Percentiles rank a stretch among this genome's conserved stretches.
Evolutionary conservation across 73 alveolate genomes (phyloP).

Genomic region (Paraurostyla sp.): DNA sequence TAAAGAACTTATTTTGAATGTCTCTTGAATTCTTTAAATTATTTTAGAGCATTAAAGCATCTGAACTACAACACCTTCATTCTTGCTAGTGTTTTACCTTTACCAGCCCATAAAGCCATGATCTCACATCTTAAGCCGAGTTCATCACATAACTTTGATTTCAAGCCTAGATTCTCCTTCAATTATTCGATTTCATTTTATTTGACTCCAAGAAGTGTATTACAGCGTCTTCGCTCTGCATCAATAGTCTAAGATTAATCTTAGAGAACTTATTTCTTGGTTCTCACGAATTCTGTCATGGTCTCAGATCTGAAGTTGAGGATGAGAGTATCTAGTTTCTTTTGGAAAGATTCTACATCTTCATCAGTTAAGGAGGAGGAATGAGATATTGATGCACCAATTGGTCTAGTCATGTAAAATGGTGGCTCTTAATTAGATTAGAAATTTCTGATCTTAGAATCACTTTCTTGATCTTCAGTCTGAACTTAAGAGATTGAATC

Average conservation of each 20-base stretch:
- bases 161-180: conserved; percentile 91
- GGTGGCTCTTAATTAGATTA: background rate
- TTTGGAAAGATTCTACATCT: conserved; percentile 96
- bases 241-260: conserved; percentile 94
- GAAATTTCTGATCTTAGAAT: background rate
- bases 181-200: conserved; percentile 93
- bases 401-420: background rate
- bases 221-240: conserved; percentile 93
- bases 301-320: conserved; percentile 95
- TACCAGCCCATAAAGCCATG: conserved; percentile 76
- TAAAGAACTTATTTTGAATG: conserved; percentile 63
- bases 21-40: conserved; percentile 68
- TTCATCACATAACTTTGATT: conserved; percentile 70
- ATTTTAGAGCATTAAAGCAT: conserved; percentile 71
- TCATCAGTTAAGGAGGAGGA: conserved; percentile 13
- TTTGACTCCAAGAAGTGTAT: conserved; percentile 90
- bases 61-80: conserved; percentile 57
- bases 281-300: conserved; percentile 94
- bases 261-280: conserved; percentile 91
- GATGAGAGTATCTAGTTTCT: conserved; percentile 92
- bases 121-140: conserved; percentile 70
- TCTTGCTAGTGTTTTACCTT: conserved; percentile 67
- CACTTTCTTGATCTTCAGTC: background rate
- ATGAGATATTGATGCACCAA: background rate
- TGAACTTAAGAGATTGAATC: conserved; percentile 12